A percentile compares a stretch with the other conserved stretches of the same genome.
Evolutionary conservation across 1,284 basidiomycete genomes (phyloP).

Genomic region (Ustilago shanxiensis): DNA sequence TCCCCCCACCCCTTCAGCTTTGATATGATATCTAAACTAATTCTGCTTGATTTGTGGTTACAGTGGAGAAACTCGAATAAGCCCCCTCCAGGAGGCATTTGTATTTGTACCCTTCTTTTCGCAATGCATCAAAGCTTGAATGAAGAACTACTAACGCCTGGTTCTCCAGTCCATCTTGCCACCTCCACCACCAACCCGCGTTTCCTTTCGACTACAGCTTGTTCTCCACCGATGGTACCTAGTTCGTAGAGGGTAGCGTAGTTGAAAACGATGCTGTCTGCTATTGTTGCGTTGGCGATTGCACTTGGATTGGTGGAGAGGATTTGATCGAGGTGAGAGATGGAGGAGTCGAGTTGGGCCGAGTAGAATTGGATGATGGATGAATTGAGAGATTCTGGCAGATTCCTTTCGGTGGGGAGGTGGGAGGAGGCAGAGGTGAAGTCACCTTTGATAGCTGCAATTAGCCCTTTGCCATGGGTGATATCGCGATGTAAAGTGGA

Average conservation of each 20-base stretch:
- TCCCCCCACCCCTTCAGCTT: background rate
- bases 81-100: conserved; percentile 8
- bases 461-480: background rate
- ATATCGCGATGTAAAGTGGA: background rate
- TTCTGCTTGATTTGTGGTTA: background rate
- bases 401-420: background rate
- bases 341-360: conserved; percentile 28
- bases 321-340: conserved; percentile 25
- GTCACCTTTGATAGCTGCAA: conserved; percentile 12
- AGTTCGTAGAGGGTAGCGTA: conserved; percentile 58
- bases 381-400: conserved; percentile 8
- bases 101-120: conserved; percentile 40
- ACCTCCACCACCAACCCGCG: conserved; percentile 29
- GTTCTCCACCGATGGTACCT: conserved; percentile 8
- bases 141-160: conserved; percentile 17
- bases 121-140: conserved; percentile 59
- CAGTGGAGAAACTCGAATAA: conserved; percentile 48
- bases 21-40: background rate
- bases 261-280: conserved; percentile 57
- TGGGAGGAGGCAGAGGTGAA: conserved; percentile 2
- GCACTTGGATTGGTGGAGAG: conserved; percentile 11
- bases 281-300: conserved; percentile 1
- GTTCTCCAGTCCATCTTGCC: conserved; percentile 44
- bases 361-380: conserved; percentile 35
- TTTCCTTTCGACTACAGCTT: conserved; percentile 34